Percentiles rank a stretch among this genome's conserved stretches.
These are phyloP conservation scores for Saccharomyces paradoxus DNA, from an alignment of 805 yeast species.

Conservation along the genomic window DNA sequence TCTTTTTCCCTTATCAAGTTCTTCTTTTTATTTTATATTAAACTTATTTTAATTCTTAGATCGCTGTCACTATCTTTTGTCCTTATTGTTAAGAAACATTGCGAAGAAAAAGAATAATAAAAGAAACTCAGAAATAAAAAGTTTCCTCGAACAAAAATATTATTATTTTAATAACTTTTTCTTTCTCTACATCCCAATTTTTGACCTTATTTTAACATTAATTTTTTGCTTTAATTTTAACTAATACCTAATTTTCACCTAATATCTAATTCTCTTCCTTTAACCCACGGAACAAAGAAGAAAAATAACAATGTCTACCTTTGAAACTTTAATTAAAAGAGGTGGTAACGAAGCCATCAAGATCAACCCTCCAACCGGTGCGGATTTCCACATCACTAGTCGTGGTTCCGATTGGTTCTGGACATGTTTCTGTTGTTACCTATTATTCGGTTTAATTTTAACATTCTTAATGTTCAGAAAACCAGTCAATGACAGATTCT, in stretches of 20 bases:
- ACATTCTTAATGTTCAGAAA: constrained; percentile 22
- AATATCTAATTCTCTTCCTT: neutral
- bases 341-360: constrained; percentile 36
- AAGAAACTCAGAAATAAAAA: neutral
- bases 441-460: constrained; percentile 29
- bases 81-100: neutral
- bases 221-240: neutral
- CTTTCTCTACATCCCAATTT: neutral
- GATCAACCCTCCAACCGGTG: constrained; percentile 37
- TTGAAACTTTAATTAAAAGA: constrained; percentile 18
- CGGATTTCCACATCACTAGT: constrained; percentile 46
- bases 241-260: neutral
- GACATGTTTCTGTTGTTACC: constrained; percentile 48
- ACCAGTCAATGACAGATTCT: constrained; percentile 31
- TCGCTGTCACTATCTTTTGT: neutral
- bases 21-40: neutral
- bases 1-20: neutral
- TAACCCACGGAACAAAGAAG: neutral
- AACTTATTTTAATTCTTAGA: neutral
- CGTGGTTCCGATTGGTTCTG: constrained; percentile 67
- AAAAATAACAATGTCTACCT: constrained; percentile 10
- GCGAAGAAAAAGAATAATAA: neutral
- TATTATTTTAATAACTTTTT: neutral
- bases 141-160: neutral
- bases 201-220: neutral